Evolutionary conservation across 2,329 filamentous ascomycete species (phyloP), one percentile per base, ranked within the genome.

Genomic region (Chaetomium sp.): DNA sequence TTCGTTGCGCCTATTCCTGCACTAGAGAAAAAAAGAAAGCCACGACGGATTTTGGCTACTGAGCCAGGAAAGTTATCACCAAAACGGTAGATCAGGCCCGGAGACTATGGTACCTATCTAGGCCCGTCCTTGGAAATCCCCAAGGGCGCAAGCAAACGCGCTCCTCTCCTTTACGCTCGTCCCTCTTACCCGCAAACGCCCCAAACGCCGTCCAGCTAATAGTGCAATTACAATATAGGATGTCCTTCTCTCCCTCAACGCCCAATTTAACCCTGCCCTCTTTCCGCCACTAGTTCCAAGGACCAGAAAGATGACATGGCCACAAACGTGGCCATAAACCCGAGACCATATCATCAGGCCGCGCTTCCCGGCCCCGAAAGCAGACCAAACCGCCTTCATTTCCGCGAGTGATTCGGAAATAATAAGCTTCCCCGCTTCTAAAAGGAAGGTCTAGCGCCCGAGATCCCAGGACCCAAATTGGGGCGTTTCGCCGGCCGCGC

Each of bases 401-500:
- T 27, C 19, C 19, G 19, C 19, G 19, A 27, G 19, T 32, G 35
- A 27, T 11, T 12, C 35, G 37, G 12, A 41, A 27, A 14, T 5
- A 32, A 27, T 27, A 27, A 27, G 4, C 10, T n/a, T 34, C 9
- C 27, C 35, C 36, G 14, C 19, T 27, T 27, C 19, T 27, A 27
- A 27, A 27, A 27, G 19, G 19, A 27, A 27, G 19, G 19, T 27
- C 19, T 27, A 27, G 19, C 32, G 0, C 36, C 43, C 6, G 52
- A 57, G 10, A 46, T 58, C 7, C 57, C 58, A 44, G 52, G 32
- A 40, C 62, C 61, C 14, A 60, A 54, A 27, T 68, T 66, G 6
- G 76, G 75, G 49, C 79, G 73, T 68, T 84, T 83, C 1, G 77
- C 70, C 7, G 75, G 76, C 36, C 72, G 70, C 2, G 71, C 65